These are phyloP conservation scores for Acanthamoeba sp. DNA, from an alignment of 208 protist genomes.

Conservation along the genomic window DNA sequence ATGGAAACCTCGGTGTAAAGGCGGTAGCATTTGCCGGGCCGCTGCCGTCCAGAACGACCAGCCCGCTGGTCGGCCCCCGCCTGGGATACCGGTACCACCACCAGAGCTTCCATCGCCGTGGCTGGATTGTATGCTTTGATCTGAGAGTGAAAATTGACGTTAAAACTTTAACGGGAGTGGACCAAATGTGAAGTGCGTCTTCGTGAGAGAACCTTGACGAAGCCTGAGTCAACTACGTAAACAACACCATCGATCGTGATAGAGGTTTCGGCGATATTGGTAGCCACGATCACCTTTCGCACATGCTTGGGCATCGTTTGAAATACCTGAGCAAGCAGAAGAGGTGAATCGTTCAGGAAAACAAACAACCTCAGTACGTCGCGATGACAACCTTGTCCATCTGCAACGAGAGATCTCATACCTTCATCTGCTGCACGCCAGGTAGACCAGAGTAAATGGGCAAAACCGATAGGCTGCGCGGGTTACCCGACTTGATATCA, in stretches of 20 bases:
- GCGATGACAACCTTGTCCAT: too few species aligned
- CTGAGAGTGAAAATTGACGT: conserved; percentile 1
- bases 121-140: conserved; percentile 87
- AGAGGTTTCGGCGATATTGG: conserved; percentile 93
- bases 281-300: conserved; percentile 91
- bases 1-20: conserved; percentile 89
- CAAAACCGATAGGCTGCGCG: conserved; percentile 66
- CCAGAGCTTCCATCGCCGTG: conserved; percentile 81
- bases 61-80: conserved; percentile 87
- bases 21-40: conserved; percentile 86
- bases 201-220: conserved; percentile 86
- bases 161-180: neutral
- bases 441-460: conserved; percentile 85
- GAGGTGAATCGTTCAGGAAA: neutral
- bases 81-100: conserved; percentile 84
- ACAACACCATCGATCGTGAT: conserved; percentile 92
- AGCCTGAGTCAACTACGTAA: conserved; percentile 93
- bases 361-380: too few species aligned
- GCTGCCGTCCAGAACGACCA: conserved; percentile 88
- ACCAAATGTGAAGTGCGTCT: neutral
- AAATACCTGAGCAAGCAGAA: conserved; percentile 75
- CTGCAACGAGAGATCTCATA: too few species aligned
- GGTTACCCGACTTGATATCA: neutral
- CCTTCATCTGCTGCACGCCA: conserved; percentile 79
- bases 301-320: conserved; percentile 51